Base-by-base conservation (phyloP, 805 yeast species). In the Clavispora phyllophila region DNA sequence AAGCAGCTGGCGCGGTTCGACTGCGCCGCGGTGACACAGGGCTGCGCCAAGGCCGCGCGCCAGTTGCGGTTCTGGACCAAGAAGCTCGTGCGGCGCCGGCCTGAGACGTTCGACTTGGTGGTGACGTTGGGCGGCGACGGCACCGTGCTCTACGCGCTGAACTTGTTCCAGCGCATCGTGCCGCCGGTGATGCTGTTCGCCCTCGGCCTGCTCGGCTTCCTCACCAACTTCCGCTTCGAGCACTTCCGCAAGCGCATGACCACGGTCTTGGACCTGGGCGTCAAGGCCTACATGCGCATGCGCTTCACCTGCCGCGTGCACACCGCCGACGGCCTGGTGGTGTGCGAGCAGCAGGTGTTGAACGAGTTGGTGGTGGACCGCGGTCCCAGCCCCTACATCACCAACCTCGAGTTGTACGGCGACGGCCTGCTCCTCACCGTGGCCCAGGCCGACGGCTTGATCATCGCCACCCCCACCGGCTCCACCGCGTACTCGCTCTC, bases 401-500 rank as follows among this genome's bases (percentile, higher is more conserved):
- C 96, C 0, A 85, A 84, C 77, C 72, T 91, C 44, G 97, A 91
- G 57, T 65, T 91, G 20, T 90, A 85, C 54, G 96, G 96, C 3
- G 93, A 91, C 61, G 88, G 85, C 20, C 79, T 87, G 9, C 67
- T 89, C 25, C 68, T 90, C 43, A 90, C 98, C 0, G 84, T 87
- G 19, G 93, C 95, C 1, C 96, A 88, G 61, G 96, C 96, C 1
- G 97, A 90, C 63, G 97, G 97, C 0, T 68, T 90, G 14, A 90
- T 91, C 43, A 75, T 90, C 26, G 95, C 96, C 0, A 89, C 97
- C 0, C 97, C 97, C 3, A 89, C 97, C 0, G 97, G 97, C 0
- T 88, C 96, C 2, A 91, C 98, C 0, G 98, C 98, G 0, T 91
- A 91, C 62, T 89, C 96, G 1, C 70, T 91, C 39, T 84, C 95